Base-by-base conservation (phyloP, 768 basidiomycete species). In the Psilocybe azurescens region DNA sequence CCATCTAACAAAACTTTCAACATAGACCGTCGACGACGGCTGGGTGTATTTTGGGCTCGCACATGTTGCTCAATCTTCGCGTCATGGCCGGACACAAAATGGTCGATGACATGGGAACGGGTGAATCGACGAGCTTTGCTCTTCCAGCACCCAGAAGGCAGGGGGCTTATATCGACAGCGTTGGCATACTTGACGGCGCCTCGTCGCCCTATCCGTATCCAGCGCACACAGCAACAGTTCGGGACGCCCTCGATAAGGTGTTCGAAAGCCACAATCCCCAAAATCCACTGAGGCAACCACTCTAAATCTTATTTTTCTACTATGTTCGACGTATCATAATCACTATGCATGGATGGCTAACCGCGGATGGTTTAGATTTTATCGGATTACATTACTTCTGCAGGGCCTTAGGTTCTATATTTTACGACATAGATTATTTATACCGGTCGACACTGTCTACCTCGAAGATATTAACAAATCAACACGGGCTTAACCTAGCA, bases 41-140 rank as follows among this genome's bases (percentile, higher is more conserved):
- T 7, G 73, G 73, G 9, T 72, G 70, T 28, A 70, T 74, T 52
- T 61, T 74, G 1, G 71, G 69, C 20, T 73, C 72, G 3, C 69
- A 73, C 46, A 66, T 73, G 63, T 62, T 73, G 28, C 65, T 73
- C 39, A 67, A 69, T 57, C 64, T 72, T n/a, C 70, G 70, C 20
- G 49, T 49, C 18, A 62, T 65, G 60, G 39, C 24, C 16, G 51
- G 14, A 14, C 28, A 28, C 30, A 30, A 5, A 28, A 14, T 16
- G 24, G 24, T 24, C 6, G 14, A 20, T 10, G 51, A 52, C 14
- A 18, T 28, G 51, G 3, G 3, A 9, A 28, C 51, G 28, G 16
- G 28, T 13, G 10, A 52, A 52, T 52, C 30, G 3, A 16, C 28
- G 14, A 9, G 41, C 51, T 13, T 52, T 13, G 5, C 28, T n/a